phyloP scores from a whole-genome alignment of 2,329 filamentous ascomycete genomes.

The Aotearoamyces nothofagi region DNA sequence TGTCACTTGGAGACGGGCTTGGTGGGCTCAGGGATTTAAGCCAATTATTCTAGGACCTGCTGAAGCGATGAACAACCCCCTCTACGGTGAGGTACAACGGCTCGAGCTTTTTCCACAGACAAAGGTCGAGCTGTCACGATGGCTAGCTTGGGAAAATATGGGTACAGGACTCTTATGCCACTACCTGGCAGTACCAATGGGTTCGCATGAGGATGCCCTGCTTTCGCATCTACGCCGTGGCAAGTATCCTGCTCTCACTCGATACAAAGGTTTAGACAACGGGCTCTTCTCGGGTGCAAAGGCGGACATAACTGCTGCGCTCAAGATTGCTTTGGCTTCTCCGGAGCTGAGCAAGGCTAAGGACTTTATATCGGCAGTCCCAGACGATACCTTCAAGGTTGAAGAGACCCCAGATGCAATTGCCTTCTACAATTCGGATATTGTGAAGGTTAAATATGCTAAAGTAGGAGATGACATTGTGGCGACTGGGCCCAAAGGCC shows the following conservation, averaged over 20 bases:
- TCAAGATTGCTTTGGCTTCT: slow-evolving; percentile 43
- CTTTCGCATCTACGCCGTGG: slow-evolving; percentile 61
- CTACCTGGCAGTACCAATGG: slow-evolving; percentile 77
- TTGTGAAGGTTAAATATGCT: slow-evolving; percentile 50
- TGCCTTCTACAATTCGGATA: slow-evolving; percentile 59
- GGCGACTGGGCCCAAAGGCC: slow-evolving; percentile 40
- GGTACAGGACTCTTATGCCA: slow-evolving; percentile 68
- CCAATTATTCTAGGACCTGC: slow-evolving; percentile 66
- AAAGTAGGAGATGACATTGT: slow-evolving; percentile 47
- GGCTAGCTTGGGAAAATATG: slow-evolving; percentile 91
- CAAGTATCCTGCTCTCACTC: slow-evolving; percentile 57
- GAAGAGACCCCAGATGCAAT: slow-evolving; percentile 52
- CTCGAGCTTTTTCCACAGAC: slow-evolving; percentile 44
- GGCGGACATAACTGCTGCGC: slow-evolving; percentile 43
- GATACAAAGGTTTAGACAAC: slow-evolving; percentile 56
- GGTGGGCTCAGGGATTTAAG: slow-evolving; percentile 88
- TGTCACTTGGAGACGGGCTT: slow-evolving; percentile 78
- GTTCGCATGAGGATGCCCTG: slow-evolving; percentile 53
- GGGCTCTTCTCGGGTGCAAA: slow-evolving; percentile 61
- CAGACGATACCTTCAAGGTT: slow-evolving; percentile 42
- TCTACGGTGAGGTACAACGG: slow-evolving; percentile 56
- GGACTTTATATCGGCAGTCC: slow-evolving; percentile 46
- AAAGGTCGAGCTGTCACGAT: slow-evolving; percentile 60
- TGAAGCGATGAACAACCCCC: slow-evolving; percentile 71
- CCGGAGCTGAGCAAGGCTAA: slow-evolving; percentile 39